Conservation (phyloP, 441 rosid species). For the Populus trichocarpa region DNA sequence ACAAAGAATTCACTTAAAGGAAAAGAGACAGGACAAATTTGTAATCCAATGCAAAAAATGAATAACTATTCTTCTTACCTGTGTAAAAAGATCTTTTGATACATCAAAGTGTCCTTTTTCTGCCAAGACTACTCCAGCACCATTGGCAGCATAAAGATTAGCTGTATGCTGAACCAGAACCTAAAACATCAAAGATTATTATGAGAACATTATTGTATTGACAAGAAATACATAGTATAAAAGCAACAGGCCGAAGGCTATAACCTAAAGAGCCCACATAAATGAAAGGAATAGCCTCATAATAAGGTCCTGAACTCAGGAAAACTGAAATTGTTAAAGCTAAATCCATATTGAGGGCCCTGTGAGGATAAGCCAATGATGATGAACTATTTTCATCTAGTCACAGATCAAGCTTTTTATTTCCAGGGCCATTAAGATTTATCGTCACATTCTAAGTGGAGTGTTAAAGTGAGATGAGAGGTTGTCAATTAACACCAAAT, state of each 20-base stretch:
- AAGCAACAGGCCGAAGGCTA: conserved; percentile 3
- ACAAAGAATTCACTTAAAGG: conserved; percentile 7
- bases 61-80: conserved; percentile 42
- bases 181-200: conserved; percentile 34
- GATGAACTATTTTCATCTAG: neutral
- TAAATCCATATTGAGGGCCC: neutral
- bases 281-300: neutral
- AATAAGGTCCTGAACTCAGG: neutral
- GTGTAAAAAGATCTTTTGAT: conserved; percentile 93
- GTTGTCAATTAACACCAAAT: neutral
- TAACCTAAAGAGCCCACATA: neutral
- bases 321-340: neutral
- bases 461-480: neutral
- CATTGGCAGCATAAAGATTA: conserved; percentile 97
- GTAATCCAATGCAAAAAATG: conserved; percentile 6
- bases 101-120: conserved; percentile 98
- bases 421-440: neutral
- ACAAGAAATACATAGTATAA: conserved; percentile 1
- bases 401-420: neutral
- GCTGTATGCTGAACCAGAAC: conserved; percentile 90
- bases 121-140: conserved; percentile 96
- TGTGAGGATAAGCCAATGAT: neutral
- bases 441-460: neutral
- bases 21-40: neutral
- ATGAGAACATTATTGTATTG: conserved; percentile 7